Evolutionary conservation across 2,329 filamentous ascomycete species (phyloP).

Genomic region (Botryotinia narcissicola): DNA sequence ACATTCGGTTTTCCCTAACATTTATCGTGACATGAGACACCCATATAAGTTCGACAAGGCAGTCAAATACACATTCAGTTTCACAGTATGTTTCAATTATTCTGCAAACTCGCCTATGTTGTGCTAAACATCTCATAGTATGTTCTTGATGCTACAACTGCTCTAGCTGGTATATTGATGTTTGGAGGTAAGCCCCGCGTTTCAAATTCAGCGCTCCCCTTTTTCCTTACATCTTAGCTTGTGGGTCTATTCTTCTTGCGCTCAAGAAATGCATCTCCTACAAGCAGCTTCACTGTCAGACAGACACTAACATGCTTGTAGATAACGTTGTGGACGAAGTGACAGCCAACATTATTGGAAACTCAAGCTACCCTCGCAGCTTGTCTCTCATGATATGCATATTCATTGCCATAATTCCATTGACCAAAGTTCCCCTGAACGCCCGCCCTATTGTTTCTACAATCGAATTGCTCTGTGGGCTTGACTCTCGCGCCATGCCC

Average conservation of each 20-base stretch:
- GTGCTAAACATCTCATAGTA: constrained; percentile 51
- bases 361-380: constrained; percentile 67
- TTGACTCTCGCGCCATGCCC: constrained; percentile 47
- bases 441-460: constrained; percentile 85
- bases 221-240: background rate
- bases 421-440: constrained; percentile 93
- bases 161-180: constrained; percentile 85
- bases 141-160: constrained; percentile 76
- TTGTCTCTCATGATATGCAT: constrained; percentile 78
- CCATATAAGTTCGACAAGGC: constrained; percentile 67
- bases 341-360: constrained; percentile 82
- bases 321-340: constrained; percentile 74
- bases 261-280: background rate
- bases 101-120: background rate
- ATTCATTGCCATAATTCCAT: constrained; percentile 86
- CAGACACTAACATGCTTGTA: background rate
- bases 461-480: constrained; percentile 73
- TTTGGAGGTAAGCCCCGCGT: constrained; percentile 56
- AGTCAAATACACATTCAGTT: constrained; percentile 77
- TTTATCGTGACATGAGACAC: constrained; percentile 73
- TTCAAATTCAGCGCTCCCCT: background rate
- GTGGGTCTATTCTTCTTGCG: background rate
- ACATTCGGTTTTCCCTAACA: constrained; percentile 73
- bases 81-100: constrained; percentile 59
- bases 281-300: background rate